Evolutionary conservation across 306 rosid species (phyloP), one percentile per base, ranked within the genome.

Genomic region (Sicyos edulis): DNA sequence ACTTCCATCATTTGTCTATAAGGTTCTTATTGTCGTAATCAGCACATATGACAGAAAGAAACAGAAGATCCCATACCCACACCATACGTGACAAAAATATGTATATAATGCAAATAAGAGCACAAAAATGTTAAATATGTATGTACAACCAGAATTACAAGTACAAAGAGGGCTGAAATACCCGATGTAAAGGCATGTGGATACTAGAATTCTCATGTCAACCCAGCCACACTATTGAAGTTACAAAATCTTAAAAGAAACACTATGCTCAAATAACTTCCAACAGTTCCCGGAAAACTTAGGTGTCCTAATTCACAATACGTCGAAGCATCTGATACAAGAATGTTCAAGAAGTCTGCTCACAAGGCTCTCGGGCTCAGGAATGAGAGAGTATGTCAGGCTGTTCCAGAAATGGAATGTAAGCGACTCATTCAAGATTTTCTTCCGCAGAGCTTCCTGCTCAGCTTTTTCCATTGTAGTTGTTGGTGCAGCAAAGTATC

Each of bases 361-460:
- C 50, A 77, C 99, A 20, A 91, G 92, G 86, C 99, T 93, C 71
- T 83, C 91, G 10, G 85, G 86, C 76, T 86, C 96, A 29, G 99
- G 99, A 78, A 87, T 77, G 73, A 89, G 89, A 66, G 96, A 24
- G 54, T 77, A 82, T 71, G 99, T 91, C 76, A 89, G 20, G 78
- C 97, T 82, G 84, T 87, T 89, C 97, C 96, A 93, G 65, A 93
- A 86, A 82, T 93, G 99, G 81, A 91, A 93, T 55, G 96, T 80
- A 74, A 82, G 71, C 29, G 99, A 91, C 58, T 82, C 74, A 1
- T 61, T 71, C 77, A 83, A 77, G 72, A 91, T 86, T 77, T 72
- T 89, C 77, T 79, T n/a, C 63, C 85, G 82, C 56, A 93, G 59
- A 66, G 54, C 78, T 80, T 88, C 90, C 63, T 89, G 86, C 63